phyloP scores from a whole-genome alignment of 495 filamentous ascomycete species.

The Talaromyces adpressus region DNA sequence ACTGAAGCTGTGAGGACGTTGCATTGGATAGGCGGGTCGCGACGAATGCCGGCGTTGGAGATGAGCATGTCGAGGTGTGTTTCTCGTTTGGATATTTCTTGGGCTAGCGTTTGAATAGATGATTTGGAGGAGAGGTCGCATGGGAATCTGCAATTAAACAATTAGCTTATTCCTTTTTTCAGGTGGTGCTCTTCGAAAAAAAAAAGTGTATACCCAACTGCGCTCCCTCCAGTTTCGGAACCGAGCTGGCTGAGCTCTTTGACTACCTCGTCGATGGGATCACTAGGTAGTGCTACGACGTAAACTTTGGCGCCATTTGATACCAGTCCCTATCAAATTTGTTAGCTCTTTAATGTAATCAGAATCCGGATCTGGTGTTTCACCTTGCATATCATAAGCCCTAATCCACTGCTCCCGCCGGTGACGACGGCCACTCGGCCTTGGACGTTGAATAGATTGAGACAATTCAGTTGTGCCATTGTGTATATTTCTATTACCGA shows the following conservation, averaged over 20 bases:
- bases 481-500: background rate
- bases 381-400: slow-evolving; percentile 37
- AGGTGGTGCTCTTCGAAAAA: too few species aligned
- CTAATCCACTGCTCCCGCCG: slow-evolving; percentile 37
- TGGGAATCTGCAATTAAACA: slow-evolving; percentile 17
- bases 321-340: slow-evolving; percentile 25
- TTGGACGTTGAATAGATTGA: slow-evolving; percentile 20
- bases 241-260: slow-evolving; percentile 25
- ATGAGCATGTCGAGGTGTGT: slow-evolving; percentile 32
- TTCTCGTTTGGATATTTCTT: slow-evolving; percentile 18
- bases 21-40: slow-evolving; percentile 30
- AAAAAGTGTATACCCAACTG: slow-evolving; percentile 20
- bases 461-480: slow-evolving; percentile 9
- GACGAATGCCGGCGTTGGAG: slow-evolving; percentile 38
- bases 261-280: slow-evolving; percentile 26
- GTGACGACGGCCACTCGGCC: slow-evolving; percentile 35
- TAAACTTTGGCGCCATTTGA: slow-evolving; percentile 38
- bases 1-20: slow-evolving; percentile 30
- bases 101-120: slow-evolving; percentile 20
- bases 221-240: slow-evolving; percentile 21
- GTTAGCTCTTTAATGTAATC: too few species aligned
- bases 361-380: background rate
- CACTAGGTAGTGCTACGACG: slow-evolving; percentile 25
- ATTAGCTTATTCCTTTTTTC: background rate
- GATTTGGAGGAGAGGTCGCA: slow-evolving; percentile 34